phyloP scores from a whole-genome alignment of 2,329 filamentous ascomycete species.

The Diaporthe eres region DNA sequence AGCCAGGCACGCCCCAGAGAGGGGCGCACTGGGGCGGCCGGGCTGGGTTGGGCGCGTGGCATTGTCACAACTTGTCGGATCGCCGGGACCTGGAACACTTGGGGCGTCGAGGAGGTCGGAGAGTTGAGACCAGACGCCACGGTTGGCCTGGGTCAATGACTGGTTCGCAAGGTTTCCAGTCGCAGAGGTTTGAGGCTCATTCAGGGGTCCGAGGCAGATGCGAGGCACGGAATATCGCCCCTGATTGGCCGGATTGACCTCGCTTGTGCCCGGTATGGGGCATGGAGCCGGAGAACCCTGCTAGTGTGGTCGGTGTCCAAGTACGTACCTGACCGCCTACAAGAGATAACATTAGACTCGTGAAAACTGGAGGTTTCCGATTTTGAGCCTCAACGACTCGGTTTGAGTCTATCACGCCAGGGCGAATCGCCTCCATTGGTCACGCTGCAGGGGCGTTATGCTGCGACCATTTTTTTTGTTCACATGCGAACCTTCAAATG shows the following conservation, averaged over 20 bases:
- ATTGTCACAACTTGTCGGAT: constrained; percentile 39
- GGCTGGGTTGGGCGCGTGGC: constrained; percentile 6
- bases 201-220: constrained; percentile 28
- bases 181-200: constrained; percentile 17
- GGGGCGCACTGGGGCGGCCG: not conserved
- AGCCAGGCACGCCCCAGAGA: constrained; percentile 20
- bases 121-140: constrained; percentile 36
- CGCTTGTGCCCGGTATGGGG: constrained; percentile 7
- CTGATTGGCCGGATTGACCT: constrained; percentile 4
- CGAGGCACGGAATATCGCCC: not conserved
- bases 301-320: not conserved
- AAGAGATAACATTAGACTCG: too few relatives aligned
- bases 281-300: not conserved
- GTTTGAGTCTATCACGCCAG: not conserved
- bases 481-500: not conserved
- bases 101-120: constrained; percentile 39
- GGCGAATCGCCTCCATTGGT: constrained; percentile 8
- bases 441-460: not conserved
- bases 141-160: not conserved
- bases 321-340: not conserved
- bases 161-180: constrained; percentile 23
- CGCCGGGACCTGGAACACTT: constrained; percentile 41
- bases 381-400: constrained; percentile 10
- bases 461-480: not conserved
- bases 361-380: not conserved